A percentile compares a stretch with the other conserved stretches of the same genome.
phyloP scores from a whole-genome alignment of 768 basidiomycete genomes.

The Rhodocollybia butyracea region DNA sequence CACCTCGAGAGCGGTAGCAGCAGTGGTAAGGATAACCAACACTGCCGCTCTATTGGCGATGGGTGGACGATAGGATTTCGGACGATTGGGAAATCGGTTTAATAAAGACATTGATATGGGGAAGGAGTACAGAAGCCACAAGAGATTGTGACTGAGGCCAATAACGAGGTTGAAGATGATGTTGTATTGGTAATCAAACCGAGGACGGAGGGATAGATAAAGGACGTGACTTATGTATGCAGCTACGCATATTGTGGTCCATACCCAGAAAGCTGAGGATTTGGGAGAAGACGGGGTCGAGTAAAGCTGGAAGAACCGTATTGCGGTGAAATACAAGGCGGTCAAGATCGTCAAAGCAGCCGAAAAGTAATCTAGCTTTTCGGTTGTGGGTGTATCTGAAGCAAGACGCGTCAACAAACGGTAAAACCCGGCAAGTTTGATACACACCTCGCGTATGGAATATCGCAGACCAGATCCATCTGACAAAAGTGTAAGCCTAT shows the following conservation, averaged over 20 bases:
- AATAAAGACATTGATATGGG: constrained; percentile 45
- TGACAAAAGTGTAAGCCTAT: too few species aligned
- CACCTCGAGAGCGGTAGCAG: constrained; percentile 79
- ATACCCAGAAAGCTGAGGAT: constrained; percentile 25
- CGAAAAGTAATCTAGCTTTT: constrained; percentile 93
- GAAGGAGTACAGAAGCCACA: constrained; percentile 78
- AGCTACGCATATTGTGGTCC: constrained; percentile 51
- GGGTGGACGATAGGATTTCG: constrained; percentile 56
- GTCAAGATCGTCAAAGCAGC: constrained; percentile 83
- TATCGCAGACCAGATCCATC: constrained; percentile 88
- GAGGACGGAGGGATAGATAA: constrained; percentile 72
- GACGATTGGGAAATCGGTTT: constrained; percentile 51
- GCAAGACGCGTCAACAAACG: too few species aligned
- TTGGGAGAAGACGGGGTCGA: constrained; percentile 22
- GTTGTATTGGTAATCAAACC: constrained; percentile 94
- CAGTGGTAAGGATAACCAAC: constrained; percentile 69
- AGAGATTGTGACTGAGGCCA: constrained; percentile 72
- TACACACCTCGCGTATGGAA: constrained; percentile 86
- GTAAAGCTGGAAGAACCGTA: constrained; percentile 79
- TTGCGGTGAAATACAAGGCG: constrained; percentile 72
- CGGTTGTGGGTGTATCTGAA: constrained; percentile 71
- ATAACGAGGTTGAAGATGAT: constrained; percentile 77
- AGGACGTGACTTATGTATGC: constrained; percentile 68
- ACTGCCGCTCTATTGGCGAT: constrained; percentile 52
- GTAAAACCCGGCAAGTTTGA: neutral